Percentiles rank a stretch among this genome's conserved stretches.
Conservation (phyloP, 2,329 filamentous ascomycete genomes). For the Cladosporium velox region DNA sequence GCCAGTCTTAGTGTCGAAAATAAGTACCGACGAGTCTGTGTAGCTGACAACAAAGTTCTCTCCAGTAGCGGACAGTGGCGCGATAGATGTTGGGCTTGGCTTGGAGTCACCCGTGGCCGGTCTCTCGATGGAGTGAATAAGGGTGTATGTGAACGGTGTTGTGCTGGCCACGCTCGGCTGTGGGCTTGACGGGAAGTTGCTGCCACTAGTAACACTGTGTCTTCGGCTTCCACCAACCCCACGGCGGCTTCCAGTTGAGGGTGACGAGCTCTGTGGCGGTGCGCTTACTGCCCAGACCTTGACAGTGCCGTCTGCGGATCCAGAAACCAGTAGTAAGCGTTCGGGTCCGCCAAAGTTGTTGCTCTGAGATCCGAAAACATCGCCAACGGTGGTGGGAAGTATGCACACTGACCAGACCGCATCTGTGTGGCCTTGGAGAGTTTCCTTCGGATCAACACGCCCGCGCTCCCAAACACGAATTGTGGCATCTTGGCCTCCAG, state of each 20-base stretch:
- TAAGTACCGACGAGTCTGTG: conserved; percentile 82
- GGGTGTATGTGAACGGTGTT: conserved; percentile 82
- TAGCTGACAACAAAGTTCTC: conserved; percentile 93
- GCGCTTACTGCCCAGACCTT: conserved; percentile 94
- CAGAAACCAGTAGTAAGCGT: conserved; percentile 85
- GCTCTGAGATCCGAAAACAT: conserved; percentile 69
- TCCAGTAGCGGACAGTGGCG: conserved; percentile 78
- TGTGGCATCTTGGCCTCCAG: conserved; percentile 89
- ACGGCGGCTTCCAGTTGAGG: conserved; percentile 70
- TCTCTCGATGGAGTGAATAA: conserved; percentile 83
- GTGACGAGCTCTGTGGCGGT: conserved; percentile 81
- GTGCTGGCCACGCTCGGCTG: conserved; percentile 84
- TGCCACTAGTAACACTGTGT: conserved; percentile 92
- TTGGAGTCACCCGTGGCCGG: conserved; percentile 49
- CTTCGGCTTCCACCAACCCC: conserved; percentile 73
- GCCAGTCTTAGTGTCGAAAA: conserved; percentile 89
- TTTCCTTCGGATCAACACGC: conserved; percentile 91
- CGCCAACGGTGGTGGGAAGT: conserved; percentile 76
- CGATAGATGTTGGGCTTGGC: conserved; percentile 86
- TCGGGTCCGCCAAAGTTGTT: conserved; percentile 78
- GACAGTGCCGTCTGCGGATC: conserved; percentile 85
- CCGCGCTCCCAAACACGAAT: conserved; percentile 95
- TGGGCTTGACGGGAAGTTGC: conserved; percentile 84
- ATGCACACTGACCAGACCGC: conserved; percentile 95
- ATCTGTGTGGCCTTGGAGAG: conserved; percentile 90